Percentiles rank a stretch among this genome's conserved stretches.
Evolutionary conservation across 768 basidiomycete species (phyloP).

Genomic region (Krasilnikovozyma curviuscula): DNA sequence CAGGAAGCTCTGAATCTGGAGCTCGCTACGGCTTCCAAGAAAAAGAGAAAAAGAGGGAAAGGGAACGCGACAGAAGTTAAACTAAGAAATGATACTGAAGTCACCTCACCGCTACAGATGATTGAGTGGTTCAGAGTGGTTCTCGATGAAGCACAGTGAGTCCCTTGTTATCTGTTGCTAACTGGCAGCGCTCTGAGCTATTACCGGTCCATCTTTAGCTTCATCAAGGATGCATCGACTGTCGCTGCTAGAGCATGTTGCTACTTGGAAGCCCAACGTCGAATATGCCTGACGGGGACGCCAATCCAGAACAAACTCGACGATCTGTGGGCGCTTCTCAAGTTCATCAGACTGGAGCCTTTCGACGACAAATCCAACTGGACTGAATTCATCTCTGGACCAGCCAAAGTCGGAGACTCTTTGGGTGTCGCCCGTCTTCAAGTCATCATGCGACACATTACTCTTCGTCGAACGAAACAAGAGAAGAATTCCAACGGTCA

Average conservation of each 20-base stretch:
- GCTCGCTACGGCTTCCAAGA: slow-evolving; percentile 36
- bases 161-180: slow-evolving; percentile 14
- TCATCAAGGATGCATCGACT: slow-evolving; percentile 87
- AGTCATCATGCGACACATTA: slow-evolving; percentile 90
- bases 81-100: slow-evolving; percentile 33
- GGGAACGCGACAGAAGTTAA: slow-evolving; percentile 42
- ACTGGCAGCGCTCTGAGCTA: not conserved
- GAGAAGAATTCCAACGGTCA: slow-evolving; percentile 59
- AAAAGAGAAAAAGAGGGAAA: slow-evolving; percentile 42
- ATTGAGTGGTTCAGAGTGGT: slow-evolving; percentile 94
- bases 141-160: slow-evolving; percentile 86
- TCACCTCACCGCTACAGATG: slow-evolving; percentile 67
- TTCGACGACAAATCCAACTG: slow-evolving; percentile 84
- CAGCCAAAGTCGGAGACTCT: slow-evolving; percentile 66
- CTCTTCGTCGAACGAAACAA: slow-evolving; percentile 90
- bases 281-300: slow-evolving; percentile 88
- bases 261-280: slow-evolving; percentile 78
- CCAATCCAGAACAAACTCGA: slow-evolving; percentile 98
- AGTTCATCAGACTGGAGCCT: slow-evolving; percentile 77
- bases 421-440: slow-evolving; percentile 84
- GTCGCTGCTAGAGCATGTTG: slow-evolving; percentile 89
- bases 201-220: slow-evolving; percentile 34
- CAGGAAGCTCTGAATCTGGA: slow-evolving; percentile 22
- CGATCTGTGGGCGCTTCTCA: slow-evolving; percentile 90
- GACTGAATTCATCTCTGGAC: slow-evolving; percentile 80